Evolutionary conservation across 352 stramenopile genomes (phyloP), one percentile per base, ranked within the genome.

Genomic region (Pythium scleroteichum): DNA sequence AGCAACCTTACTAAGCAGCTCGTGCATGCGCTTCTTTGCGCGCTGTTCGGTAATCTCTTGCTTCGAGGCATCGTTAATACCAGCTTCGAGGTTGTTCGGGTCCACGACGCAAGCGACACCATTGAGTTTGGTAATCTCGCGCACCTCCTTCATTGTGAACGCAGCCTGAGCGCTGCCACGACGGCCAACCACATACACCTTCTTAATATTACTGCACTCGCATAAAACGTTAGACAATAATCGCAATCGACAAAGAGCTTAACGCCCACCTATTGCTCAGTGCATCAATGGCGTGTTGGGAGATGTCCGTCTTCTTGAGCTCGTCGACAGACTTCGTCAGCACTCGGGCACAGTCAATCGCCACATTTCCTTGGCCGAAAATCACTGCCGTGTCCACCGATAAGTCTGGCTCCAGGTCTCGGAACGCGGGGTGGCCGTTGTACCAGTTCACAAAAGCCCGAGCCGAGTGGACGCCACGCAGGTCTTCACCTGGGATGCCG

Each of bases 401-500:
- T 8, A 94, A 55, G 56, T 92, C 72, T 26, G 87, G 52, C 16
- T 83, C 71, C 32, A 98, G 60, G 53, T 97, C 77, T 42, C 86
- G 77, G 75, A 96, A 98, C 7, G 97, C 82, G 8, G 95, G 95
- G 80, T 99, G 96, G 39, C 94, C 96, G 68, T 99, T 99, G 84
- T 99, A 99, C 97, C 97, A 99, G 72, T 97, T 97, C 13, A 99
- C 97, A 71, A 99, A 99, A 58, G 92, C 80, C 20, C 96, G 76
- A 4, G 96, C 92, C 27, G 78, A 89, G 49, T 97, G 60, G 16
- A 99, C 89, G 24, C 78, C 78, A 0, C 49, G 17, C 3, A 92
- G 69, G 9, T 82, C 58, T 66, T 98, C 92, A 16, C 90, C 93
- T 14, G 86, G 85, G 41, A 99, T 77, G 27, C 78, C 78, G 3